A percentile compares a stretch with the other conserved stretches of the same genome.
Conservation (phyloP, 805 yeast species). For the Saccharomycopsis malanga region DNA sequence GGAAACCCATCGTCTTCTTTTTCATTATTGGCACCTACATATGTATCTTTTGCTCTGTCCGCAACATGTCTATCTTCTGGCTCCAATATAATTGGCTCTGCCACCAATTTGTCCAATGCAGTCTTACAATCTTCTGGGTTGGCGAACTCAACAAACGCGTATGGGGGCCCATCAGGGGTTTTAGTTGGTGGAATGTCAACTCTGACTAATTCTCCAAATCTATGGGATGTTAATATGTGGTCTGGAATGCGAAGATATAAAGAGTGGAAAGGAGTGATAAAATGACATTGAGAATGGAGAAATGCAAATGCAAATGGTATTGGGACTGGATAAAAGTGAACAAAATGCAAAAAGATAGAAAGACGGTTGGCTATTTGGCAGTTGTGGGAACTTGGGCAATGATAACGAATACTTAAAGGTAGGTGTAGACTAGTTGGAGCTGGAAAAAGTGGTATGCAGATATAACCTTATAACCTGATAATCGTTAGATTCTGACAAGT, state of each 20-base stretch:
- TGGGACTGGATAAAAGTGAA: too few species aligned
- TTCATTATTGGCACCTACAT: background rate
- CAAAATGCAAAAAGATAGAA: too few species aligned
- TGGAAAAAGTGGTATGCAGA: too few species aligned
- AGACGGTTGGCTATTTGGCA: too few species aligned
- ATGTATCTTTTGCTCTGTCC: background rate
- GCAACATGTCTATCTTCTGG: slow-evolving; percentile 15
- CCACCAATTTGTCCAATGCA: slow-evolving; percentile 37
- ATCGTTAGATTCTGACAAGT: too few species aligned
- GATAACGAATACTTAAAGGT: background rate
- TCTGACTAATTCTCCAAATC: slow-evolving; percentile 51
- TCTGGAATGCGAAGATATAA: too few species aligned
- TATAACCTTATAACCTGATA: too few species aligned
- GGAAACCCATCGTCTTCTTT: slow-evolving; percentile 13
- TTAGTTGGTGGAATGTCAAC: slow-evolving; percentile 60
- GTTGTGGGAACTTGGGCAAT: background rate
- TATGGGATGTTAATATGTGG: slow-evolving; percentile 22
- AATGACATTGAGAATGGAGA: background rate
- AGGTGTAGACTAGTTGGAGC: too few species aligned
- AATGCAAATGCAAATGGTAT: background rate
- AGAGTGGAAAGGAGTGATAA: too few species aligned
- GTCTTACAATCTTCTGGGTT: slow-evolving; percentile 45
- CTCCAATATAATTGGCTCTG: slow-evolving; percentile 13
- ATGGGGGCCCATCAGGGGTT: slow-evolving; percentile 50
- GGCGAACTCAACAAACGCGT: slow-evolving; percentile 56